Evolutionary conservation across 176 grass and related monocot species (phyloP), one percentile per base, ranked within the genome.

Genomic region (Chloris gayana): DNA sequence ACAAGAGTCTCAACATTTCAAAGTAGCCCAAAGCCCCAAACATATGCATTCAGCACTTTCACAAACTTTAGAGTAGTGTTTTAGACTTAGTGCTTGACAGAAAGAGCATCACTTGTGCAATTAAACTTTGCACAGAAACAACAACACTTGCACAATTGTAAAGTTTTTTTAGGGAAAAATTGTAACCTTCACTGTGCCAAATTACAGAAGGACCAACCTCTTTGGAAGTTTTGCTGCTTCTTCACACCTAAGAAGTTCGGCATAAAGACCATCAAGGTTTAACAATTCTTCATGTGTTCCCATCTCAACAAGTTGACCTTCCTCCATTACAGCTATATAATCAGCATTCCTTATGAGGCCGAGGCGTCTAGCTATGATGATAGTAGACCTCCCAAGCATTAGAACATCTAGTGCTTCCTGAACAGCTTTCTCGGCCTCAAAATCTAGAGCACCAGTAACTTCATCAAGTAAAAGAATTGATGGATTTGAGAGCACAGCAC

Each of bases 241-340:
- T 70, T 99, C 96, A 26, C 90, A 95, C 84, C 93, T 93, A 57
- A 99, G 84, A 35, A 99, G 90, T 81, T 99, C 96, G 5, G 92
- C 90, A 93, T 99, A 99, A 74, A 99, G 88, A 50, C 92, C 88
- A 72, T 99, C 90, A 57, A 95, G 91, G 69, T 93, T 93, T 70
- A 99, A 82, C 86, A 99, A 87, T 81, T 99, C 92, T 82, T 99
- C 96, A 68, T 99, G 96, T 47, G 92, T 95, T 57, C 96, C 96
- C 96, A 99, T 99, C 87, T 99, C 96, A 64, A 95, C 90, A 86
- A 99, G 96, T 78, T 95, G 96, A 64, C 96, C 92, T 84, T 95
- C 92, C 88, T 95, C 96, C 96, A 98, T 95, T 46, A 95, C 96
- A 58, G 92, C 96, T 84, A 98, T 98, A 79, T 93, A 99, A 86